Percentiles rank a stretch among this genome's conserved stretches.
These are phyloP conservation scores for Acidiella bohemica DNA, from an alignment of 495 filamentous ascomycete species.

Conservation along the genomic window DNA sequence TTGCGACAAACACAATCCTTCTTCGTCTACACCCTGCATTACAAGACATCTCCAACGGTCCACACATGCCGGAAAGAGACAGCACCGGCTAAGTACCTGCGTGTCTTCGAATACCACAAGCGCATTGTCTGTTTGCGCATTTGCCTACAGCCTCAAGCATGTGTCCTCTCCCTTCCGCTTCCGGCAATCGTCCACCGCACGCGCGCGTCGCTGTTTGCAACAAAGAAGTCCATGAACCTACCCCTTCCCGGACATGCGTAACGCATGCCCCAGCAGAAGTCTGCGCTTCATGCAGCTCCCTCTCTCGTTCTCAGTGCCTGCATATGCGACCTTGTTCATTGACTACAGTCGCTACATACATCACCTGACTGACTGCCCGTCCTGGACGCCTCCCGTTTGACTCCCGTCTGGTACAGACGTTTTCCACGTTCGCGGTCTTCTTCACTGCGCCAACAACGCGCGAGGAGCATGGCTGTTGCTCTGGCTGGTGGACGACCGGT, in stretches of 20 bases:
- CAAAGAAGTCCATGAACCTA: conserved; percentile 6
- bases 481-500: not conserved
- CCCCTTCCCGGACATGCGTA: too few species aligned
- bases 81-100: too few species aligned
- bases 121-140: conserved; percentile 14
- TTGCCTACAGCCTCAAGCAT: not conserved
- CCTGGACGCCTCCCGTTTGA: conserved; percentile 10
- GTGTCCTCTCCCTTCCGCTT: conserved; percentile 4
- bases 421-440: not conserved
- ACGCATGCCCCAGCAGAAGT: too few species aligned
- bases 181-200: not conserved
- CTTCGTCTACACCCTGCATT: too few species aligned
- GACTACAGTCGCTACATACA: too few species aligned
- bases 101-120: too few species aligned
- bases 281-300: not conserved
- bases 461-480: conserved; percentile 6
- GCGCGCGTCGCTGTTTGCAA: conserved; percentile 7
- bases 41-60: too few species aligned
- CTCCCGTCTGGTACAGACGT: conserved; percentile 16
- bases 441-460: not conserved
- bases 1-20: conserved; percentile 6
- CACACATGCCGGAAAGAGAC: too few species aligned
- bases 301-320: not conserved
- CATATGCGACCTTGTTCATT: too few species aligned
- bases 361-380: not conserved